Percentiles rank a stretch among this genome's conserved stretches.
Conservation (phyloP, 2,329 filamentous ascomycete species). For the Monilinia vaccinii-corymbosi region DNA sequence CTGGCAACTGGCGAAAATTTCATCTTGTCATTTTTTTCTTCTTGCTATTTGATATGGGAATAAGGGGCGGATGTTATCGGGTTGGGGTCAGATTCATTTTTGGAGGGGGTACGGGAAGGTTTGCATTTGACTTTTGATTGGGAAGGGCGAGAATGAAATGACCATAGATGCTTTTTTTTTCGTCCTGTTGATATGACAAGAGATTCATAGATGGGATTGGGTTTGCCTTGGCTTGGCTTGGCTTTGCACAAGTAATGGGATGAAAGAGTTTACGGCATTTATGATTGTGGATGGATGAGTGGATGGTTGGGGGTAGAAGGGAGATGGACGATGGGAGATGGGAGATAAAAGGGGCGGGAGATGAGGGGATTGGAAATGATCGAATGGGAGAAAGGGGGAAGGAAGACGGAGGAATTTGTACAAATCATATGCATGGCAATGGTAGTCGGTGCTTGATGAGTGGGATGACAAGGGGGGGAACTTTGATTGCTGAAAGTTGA, state of each 20-base stretch:
- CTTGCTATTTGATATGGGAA: background rate
- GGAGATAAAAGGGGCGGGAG: too few relatives aligned
- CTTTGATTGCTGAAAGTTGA: background rate
- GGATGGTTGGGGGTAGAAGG: background rate
- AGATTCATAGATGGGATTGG: constrained; percentile 8
- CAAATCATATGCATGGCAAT: background rate
- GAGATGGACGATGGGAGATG: too few relatives aligned
- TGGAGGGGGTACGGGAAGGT: background rate
- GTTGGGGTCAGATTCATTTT: background rate
- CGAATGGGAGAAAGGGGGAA: background rate
- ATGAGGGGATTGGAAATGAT: background rate
- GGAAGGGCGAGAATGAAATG: background rate
- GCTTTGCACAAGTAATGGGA: constrained; percentile 5
- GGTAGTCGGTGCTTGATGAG: background rate
- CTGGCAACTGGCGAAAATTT: constrained; percentile 1
- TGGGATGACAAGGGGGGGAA: background rate
- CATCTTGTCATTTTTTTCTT: background rate
- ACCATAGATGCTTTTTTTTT: constrained; percentile 3
- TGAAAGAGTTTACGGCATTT: constrained; percentile 4
- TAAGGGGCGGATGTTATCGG: background rate
- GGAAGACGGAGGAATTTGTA: background rate
- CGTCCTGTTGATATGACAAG: background rate
- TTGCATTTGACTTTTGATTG: background rate
- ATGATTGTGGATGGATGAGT: background rate
- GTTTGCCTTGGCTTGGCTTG: background rate